A percentile compares a stretch with the other conserved stretches of the same genome.
Conservation (phyloP, 2,329 filamentous ascomycete species). For the Aspergillus puulaauensis region DNA sequence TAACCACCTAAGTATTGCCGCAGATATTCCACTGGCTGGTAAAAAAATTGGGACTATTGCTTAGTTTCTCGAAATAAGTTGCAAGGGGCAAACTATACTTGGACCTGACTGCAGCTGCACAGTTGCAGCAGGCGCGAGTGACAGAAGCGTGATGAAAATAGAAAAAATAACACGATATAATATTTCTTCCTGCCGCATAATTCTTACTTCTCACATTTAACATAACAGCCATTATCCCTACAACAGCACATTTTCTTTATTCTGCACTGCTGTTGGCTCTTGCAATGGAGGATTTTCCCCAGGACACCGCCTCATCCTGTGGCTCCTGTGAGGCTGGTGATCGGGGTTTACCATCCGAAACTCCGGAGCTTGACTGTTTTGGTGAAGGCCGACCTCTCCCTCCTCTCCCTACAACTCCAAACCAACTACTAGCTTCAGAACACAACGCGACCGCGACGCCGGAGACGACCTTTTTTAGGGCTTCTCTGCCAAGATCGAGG, state of each 20-base stretch:
- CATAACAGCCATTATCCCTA: neutral
- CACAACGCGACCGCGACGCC: neutral
- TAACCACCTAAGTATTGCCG: neutral
- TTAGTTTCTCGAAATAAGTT: constrained; percentile 12
- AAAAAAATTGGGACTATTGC: constrained; percentile 10
- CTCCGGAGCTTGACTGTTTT: constrained; percentile 24
- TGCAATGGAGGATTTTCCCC: constrained; percentile 7
- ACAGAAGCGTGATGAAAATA: constrained; percentile 9
- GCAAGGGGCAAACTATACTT: constrained; percentile 20
- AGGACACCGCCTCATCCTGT: constrained; percentile 12
- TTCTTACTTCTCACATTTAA: constrained; percentile 1
- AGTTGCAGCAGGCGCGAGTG: constrained; percentile 16
- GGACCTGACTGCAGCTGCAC: constrained; percentile 16
- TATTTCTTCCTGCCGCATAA: neutral
- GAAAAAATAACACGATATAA: constrained; percentile 9
- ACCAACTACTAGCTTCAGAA: neutral
- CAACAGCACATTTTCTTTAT: neutral
- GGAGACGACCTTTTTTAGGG: neutral
- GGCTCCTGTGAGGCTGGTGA: constrained; percentile 14
- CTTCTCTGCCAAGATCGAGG: neutral
- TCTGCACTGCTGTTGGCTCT: neutral
- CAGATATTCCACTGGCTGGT: neutral
- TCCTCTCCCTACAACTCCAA: neutral
- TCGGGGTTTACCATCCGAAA: constrained; percentile 18
- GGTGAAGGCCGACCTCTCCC: constrained; percentile 11